Evolutionary conservation across 2,329 filamentous ascomycete genomes (phyloP).

Genomic region (Neocatenulostroma microsporum): DNA sequence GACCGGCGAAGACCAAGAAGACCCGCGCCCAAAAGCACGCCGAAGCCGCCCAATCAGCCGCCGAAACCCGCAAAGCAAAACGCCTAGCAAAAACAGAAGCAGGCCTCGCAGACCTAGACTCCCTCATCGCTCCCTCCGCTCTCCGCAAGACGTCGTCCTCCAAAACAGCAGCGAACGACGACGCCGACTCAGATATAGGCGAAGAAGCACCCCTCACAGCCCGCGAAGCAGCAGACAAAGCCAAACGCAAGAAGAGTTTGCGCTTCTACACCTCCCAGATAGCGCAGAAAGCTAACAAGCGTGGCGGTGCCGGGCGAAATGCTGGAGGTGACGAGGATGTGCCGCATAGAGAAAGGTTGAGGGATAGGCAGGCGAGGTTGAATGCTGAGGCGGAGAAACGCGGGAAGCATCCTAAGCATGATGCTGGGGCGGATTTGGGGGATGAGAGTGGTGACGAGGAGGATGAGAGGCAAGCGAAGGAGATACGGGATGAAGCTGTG

Average conservation of each 20-base stretch:
- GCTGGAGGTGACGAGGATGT: conserved; percentile 74
- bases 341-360: conserved; percentile 79
- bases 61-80: conserved; percentile 47
- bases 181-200: conserved; percentile 80
- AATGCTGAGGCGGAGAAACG: conserved; percentile 82
- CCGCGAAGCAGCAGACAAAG: conserved; percentile 76
- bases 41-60: conserved; percentile 47
- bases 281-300: conserved; percentile 85
- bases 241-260: conserved; percentile 78
- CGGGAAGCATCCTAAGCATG: conserved; percentile 58
- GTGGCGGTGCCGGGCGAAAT: conserved; percentile 62
- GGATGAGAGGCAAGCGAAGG: conserved; percentile 47
- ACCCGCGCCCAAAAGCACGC: conserved; percentile 45
- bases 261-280: conserved; percentile 99
- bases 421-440: conserved; percentile 58
- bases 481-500: conserved; percentile 41
- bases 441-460: conserved; percentile 60
- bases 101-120: conserved; percentile 63
- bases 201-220: conserved; percentile 76
- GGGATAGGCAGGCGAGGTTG: conserved; percentile 76
- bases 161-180: conserved; percentile 31
- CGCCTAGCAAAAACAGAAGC: conserved; percentile 55
- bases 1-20: conserved; percentile 28
- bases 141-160: conserved; percentile 9
- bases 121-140: conserved; percentile 44